Percentiles rank a stretch among this genome's conserved stretches.
These are phyloP conservation scores for Aspergillus uvarum DNA, from an alignment of 2,329 filamentous ascomycete genomes.

Conservation along the genomic window DNA sequence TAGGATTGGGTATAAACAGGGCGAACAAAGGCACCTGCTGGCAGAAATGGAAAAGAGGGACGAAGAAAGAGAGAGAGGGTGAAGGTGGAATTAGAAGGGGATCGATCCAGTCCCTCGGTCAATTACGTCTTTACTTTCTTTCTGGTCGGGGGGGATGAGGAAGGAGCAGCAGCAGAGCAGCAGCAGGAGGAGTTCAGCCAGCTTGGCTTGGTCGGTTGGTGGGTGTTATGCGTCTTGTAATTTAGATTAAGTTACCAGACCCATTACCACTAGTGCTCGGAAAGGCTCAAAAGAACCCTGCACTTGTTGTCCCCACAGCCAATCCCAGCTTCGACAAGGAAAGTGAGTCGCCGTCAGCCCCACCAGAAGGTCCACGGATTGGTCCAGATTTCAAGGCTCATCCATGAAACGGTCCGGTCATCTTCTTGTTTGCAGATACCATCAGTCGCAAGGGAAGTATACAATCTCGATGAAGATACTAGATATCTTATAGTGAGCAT, in stretches of 20 bases:
- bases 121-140: neutral
- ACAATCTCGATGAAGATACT: neutral
- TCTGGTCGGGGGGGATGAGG: neutral
- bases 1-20: neutral
- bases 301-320: neutral
- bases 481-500: no score
- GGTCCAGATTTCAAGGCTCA: constrained; percentile 1
- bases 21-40: neutral
- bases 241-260: neutral
- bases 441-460: neutral
- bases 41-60: neutral
- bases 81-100: neutral
- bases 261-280: neutral
- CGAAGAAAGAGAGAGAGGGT: neutral
- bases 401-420: neutral
- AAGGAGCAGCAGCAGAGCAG: neutral
- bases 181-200: no score
- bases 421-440: neutral
- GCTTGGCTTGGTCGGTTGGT: no score
- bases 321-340: neutral
- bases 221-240: neutral
- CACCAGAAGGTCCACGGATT: neutral
- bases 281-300: constrained; percentile 1
- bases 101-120: neutral
- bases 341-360: neutral